These are phyloP conservation scores for Tetraselmis striata DNA, from an alignment of 139 green algal species.

Conservation along the genomic window DNA sequence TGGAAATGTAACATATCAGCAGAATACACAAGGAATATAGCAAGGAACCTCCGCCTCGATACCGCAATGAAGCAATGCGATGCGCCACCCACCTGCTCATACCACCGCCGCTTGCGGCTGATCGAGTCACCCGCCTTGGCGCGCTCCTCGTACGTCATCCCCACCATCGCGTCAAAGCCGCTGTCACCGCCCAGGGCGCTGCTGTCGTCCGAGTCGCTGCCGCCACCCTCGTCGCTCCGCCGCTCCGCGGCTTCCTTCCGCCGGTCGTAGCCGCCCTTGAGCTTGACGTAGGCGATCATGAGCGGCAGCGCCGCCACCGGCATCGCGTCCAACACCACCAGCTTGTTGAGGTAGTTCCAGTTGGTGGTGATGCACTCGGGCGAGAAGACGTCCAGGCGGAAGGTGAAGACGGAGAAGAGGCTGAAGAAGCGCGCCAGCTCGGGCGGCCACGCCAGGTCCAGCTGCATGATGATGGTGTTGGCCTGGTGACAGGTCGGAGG, in stretches of 20 bases:
- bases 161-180: not conserved
- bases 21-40: no score
- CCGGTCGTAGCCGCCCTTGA: not conserved
- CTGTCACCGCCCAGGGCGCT: no score
- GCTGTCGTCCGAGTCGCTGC: not conserved
- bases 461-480: constrained; percentile 1
- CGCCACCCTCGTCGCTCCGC: not conserved
- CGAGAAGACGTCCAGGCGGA: not conserved
- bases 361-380: not conserved
- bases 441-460: not conserved
- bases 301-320: not conserved
- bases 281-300: not conserved
- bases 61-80: no score
- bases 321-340: not conserved
- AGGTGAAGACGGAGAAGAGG: not conserved
- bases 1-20: no score
- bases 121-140: no score
- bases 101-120: no score
- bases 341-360: not conserved
- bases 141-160: no score
- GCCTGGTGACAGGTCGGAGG: no score
- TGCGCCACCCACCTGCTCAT: no score
- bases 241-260: not conserved
- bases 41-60: no score
- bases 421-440: not conserved